A percentile compares a stretch with the other conserved stretches of the same genome.
These are phyloP conservation scores for Tephrocybe sp. DNA, from an alignment of 768 basidiomycete genomes.

Conservation along the genomic window DNA sequence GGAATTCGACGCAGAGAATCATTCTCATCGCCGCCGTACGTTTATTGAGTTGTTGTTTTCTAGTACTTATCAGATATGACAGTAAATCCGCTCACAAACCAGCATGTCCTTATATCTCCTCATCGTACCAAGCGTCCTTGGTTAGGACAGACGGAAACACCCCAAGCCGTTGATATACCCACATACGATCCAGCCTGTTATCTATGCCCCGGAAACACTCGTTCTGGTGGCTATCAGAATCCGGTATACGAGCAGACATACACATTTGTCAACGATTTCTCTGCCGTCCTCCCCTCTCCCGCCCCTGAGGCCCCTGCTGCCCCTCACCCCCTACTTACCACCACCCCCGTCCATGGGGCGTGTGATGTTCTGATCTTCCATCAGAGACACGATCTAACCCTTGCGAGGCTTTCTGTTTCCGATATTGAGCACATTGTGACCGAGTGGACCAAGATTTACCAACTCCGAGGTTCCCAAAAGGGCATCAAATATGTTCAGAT, in stretches of 20 bases:
- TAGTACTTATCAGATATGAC: conserved; percentile 6
- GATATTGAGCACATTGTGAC: conserved; percentile 68
- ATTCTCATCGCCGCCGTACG: conserved; percentile 74
- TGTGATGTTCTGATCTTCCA: conserved; percentile 90
- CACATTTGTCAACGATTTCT: conserved; percentile 81
- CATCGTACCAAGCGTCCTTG: conserved; percentile 91
- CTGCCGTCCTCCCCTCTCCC: conserved; percentile 72
- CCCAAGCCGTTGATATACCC: conserved; percentile 52
- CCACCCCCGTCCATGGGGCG: conserved; percentile 73
- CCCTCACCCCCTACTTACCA: conserved; percentile 59
- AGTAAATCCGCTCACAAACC: conserved; percentile 83
- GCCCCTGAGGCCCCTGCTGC: conserved; percentile 49
- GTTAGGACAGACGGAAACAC: conserved; percentile 81
- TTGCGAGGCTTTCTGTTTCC: conserved; percentile 57
- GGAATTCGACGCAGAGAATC: conserved; percentile 57
- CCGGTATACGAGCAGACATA: conserved; percentile 65
- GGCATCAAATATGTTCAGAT: conserved; percentile 84
- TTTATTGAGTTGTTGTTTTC: conserved; percentile 10
- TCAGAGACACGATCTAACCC: conserved; percentile 82
- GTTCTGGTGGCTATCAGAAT: conserved; percentile 72
- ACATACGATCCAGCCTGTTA: conserved; percentile 75
- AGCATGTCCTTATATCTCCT: conserved; percentile 82
- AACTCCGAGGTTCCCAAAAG: conserved; percentile 54
- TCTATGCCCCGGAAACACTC: conserved; percentile 83
- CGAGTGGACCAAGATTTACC: conserved; percentile 74